Evolutionary conservation across 805 yeast genomes (phyloP).

Genomic region (Saturnispora quitensis): DNA sequence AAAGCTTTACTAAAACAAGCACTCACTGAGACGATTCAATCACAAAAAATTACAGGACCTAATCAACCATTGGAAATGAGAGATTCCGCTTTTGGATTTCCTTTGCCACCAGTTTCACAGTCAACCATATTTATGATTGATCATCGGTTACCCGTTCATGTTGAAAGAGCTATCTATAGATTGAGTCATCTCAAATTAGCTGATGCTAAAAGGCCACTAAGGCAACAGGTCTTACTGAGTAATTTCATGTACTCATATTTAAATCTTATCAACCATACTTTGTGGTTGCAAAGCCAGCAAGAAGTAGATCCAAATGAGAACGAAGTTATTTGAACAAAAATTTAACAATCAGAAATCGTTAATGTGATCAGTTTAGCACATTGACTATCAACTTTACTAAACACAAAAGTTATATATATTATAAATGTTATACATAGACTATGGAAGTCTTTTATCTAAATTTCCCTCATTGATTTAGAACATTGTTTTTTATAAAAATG

Average conservation of each 20-base stretch:
- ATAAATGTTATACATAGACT: not conserved
- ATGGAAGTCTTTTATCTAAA: not conserved
- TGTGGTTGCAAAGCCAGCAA: conserved; percentile 57
- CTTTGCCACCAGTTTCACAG: conserved; percentile 69
- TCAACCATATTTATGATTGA: conserved; percentile 76
- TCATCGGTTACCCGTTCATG: conserved; percentile 85
- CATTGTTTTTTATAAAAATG: no score
- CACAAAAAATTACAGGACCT: conserved; percentile 29
- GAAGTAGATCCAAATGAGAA: conserved; percentile 16
- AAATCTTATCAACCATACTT: conserved; percentile 87
- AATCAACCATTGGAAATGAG: conserved; percentile 52
- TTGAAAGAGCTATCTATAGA: conserved; percentile 91
- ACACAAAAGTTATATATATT: not conserved
- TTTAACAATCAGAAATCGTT: not conserved
- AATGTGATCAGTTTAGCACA: not conserved
- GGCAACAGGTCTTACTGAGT: conserved; percentile 87
- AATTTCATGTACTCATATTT: conserved; percentile 97
- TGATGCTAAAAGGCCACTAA: conserved; percentile 81
- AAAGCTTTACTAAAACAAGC: conserved; percentile 9
- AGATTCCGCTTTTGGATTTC: conserved; percentile 83
- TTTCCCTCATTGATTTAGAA: not conserved
- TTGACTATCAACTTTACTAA: not conserved
- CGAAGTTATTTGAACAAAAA: not conserved
- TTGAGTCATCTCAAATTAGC: conserved; percentile 89
- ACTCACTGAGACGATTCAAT: conserved; percentile 20